A percentile compares a stretch with the other conserved stretches of the same genome.
Evolutionary conservation across 2,329 filamentous ascomycete genomes (phyloP).

Genomic region (Colletotrichum endophyticum): DNA sequence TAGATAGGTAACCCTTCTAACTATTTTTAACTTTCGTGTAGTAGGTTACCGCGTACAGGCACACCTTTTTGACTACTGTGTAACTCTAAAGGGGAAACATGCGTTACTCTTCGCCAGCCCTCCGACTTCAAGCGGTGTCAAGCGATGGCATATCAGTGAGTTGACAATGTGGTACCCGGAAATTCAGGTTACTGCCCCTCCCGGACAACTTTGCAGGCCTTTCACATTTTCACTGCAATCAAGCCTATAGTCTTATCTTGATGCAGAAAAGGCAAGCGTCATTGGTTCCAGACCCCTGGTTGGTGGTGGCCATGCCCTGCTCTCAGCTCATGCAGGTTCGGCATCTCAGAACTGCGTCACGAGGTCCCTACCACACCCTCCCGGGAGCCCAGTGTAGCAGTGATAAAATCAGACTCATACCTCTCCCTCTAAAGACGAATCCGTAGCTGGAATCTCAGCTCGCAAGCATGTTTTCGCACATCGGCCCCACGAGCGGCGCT

Average conservation of each 20-base stretch:
- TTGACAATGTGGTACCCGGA: neutral
- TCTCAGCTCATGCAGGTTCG: constrained; percentile 6
- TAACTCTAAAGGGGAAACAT: neutral
- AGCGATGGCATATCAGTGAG: neutral
- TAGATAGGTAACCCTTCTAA: neutral
- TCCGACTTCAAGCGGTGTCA: neutral
- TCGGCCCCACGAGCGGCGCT: neutral
- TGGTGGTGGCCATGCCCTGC: constrained; percentile 10
- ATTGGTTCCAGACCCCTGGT: neutral
- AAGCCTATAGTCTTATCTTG: neutral
- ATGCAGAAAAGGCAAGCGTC: neutral
- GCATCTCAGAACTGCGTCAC: neutral
- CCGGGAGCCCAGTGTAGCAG: neutral
- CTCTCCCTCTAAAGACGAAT: neutral
- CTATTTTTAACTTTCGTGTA: neutral
- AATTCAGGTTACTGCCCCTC: neutral
- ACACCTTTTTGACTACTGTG: neutral
- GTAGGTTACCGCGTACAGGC: neutral
- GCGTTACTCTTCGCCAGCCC: neutral
- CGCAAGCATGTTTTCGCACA: neutral
- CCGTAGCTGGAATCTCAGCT: neutral
- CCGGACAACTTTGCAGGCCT: too few relatives aligned
- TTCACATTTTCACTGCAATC: neutral
- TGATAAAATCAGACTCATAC: neutral
- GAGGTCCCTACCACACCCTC: neutral